These are phyloP conservation scores for Rostrohypoxylon terebratum DNA, from an alignment of 495 filamentous ascomycete species.

Conservation along the genomic window DNA sequence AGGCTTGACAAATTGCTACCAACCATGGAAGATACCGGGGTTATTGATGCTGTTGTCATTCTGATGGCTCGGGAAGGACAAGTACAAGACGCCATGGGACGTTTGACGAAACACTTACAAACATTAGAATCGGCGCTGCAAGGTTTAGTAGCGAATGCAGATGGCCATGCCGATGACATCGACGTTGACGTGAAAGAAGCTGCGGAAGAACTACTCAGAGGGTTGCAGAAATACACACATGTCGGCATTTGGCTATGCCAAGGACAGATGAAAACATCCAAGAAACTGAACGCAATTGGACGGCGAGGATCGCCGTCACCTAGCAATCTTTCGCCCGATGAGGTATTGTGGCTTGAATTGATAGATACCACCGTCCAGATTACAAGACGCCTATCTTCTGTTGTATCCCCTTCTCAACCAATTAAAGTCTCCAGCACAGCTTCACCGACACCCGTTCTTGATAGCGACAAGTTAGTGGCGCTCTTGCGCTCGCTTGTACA, in stretches of 20 bases:
- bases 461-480: slow-evolving; percentile 68
- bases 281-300: slow-evolving; percentile 50
- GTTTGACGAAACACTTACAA: slow-evolving; percentile 80
- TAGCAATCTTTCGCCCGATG: slow-evolving; percentile 77
- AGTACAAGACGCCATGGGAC: slow-evolving; percentile 82
- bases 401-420: slow-evolving; percentile 44
- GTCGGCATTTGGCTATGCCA: slow-evolving; percentile 97
- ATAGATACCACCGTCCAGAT: slow-evolving; percentile 87
- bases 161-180: slow-evolving; percentile 60
- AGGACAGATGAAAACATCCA: slow-evolving; percentile 78
- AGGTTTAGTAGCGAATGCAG: slow-evolving; percentile 71
- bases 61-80: slow-evolving; percentile 92
- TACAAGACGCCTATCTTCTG: slow-evolving; percentile 66
- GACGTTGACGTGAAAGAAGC: slow-evolving; percentile 62
- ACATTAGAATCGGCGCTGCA: slow-evolving; percentile 83
- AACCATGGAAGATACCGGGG: slow-evolving; percentile 86
- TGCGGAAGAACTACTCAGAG: slow-evolving; percentile 73
- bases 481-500: slow-evolving; percentile 83
- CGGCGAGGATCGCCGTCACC: slow-evolving; percentile 64
- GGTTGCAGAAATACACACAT: slow-evolving; percentile 85
- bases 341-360: slow-evolving; percentile 89
- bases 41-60: slow-evolving; percentile 92
- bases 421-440: slow-evolving; percentile 43
- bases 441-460: slow-evolving; percentile 43
- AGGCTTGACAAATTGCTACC: slow-evolving; percentile 85